These are phyloP conservation scores for Coemansia sp. DNA, from an alignment of 192 early-diverging fungal species.

Conservation along the genomic window DNA sequence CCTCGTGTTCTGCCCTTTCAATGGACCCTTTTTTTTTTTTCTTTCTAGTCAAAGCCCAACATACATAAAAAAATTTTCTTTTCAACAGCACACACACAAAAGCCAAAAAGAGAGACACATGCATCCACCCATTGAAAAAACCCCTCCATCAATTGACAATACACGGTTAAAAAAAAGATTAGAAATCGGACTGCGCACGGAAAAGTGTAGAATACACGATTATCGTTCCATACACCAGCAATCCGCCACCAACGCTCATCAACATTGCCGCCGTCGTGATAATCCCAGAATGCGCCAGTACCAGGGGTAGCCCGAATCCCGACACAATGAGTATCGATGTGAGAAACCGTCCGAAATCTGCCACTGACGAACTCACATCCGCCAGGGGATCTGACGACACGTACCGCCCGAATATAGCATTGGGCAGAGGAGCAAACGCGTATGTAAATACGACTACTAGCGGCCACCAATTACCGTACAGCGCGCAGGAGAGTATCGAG, in stretches of 20 bases:
- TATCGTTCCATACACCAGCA: constrained; percentile 92
- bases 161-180: not conserved
- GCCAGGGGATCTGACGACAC: constrained; percentile 70
- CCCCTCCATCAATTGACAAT: too few relatives aligned
- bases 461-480: constrained; percentile 96
- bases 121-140: not conserved
- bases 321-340: constrained; percentile 90
- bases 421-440: constrained; percentile 88
- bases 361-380: constrained; percentile 58
- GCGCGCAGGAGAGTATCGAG: constrained; percentile 92
- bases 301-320: constrained; percentile 80
- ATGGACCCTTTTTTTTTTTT: not conserved
- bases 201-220: constrained; percentile 53
- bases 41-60: not conserved
- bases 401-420: constrained; percentile 76
- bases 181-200: constrained; percentile 41
- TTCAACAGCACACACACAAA: not conserved
- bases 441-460: constrained; percentile 92
- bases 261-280: constrained; percentile 84
- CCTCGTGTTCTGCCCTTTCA: not conserved
- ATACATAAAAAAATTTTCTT: too few relatives aligned
- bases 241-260: constrained; percentile 87
- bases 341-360: constrained; percentile 78
- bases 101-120: not conserved
- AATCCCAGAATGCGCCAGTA: constrained; percentile 77